Evolutionary conservation across 1,139 yeast species (phyloP).

Genomic region (Candida freyschussii): DNA sequence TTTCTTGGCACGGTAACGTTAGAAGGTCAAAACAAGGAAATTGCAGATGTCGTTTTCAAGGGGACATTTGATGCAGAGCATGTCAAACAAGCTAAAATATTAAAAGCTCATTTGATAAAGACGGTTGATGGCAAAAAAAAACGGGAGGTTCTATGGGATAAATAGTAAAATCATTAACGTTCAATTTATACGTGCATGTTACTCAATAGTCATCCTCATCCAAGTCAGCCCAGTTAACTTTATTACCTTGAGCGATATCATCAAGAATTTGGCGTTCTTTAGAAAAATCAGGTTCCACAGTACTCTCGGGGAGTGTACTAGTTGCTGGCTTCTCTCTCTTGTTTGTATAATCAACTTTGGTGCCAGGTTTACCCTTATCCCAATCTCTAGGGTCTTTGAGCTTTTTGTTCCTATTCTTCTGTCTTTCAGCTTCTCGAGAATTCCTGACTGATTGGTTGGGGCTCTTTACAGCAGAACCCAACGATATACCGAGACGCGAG

Average conservation of each 20-base stretch:
- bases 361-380: conserved; percentile 13
- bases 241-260: conserved; percentile 12
- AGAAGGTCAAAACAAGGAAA: conserved; percentile 14
- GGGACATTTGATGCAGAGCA: conserved; percentile 25
- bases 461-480: conserved; percentile 3
- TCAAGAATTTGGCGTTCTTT: conserved; percentile 11
- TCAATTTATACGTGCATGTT: not conserved
- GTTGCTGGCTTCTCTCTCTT: conserved; percentile 1
- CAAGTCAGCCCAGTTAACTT: conserved; percentile 22
- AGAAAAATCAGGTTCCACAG: conserved; percentile 1
- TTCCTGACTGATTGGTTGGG: conserved; percentile 2
- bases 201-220: conserved; percentile 16
- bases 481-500: conserved; percentile 17
- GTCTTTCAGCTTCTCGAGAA: conserved; percentile 11
- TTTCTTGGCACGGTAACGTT: conserved; percentile 20
- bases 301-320: not conserved
- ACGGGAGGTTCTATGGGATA: conserved; percentile 19
- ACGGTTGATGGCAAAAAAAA: conserved; percentile 16
- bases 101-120: conserved; percentile 16
- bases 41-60: conserved; percentile 19
- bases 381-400: conserved; percentile 7
- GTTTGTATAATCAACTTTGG: conserved; percentile 5
- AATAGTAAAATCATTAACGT: conserved; percentile 1
- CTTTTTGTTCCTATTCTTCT: conserved; percentile 11
- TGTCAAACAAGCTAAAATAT: conserved; percentile 21